phyloP scores from a whole-genome alignment of 2,329 filamentous ascomycete genomes.

The Diaporthe citrichinensis region DNA sequence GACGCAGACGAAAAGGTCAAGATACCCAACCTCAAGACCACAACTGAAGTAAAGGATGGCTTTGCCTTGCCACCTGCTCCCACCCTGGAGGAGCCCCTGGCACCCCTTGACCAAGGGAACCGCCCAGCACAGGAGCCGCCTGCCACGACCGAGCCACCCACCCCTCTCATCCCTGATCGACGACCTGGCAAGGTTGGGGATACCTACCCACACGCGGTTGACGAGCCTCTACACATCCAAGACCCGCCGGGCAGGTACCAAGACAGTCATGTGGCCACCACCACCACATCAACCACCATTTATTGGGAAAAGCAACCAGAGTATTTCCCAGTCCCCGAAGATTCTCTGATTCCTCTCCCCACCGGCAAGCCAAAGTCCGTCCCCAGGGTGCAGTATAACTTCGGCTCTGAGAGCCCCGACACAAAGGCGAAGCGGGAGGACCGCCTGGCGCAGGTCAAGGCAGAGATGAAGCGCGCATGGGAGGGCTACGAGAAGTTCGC shows the following conservation, averaged over 20 bases:
- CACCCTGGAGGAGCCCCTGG: slow-evolving; percentile 31
- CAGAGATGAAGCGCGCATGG: slow-evolving; percentile 85
- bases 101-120: slow-evolving; percentile 22
- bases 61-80: slow-evolving; percentile 47
- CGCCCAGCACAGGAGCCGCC: slow-evolving; percentile 47
- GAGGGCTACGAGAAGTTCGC: slow-evolving; percentile 83
- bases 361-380: slow-evolving; percentile 78
- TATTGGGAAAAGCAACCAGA: slow-evolving; percentile 84
- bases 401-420: slow-evolving; percentile 74
- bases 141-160: slow-evolving; percentile 45
- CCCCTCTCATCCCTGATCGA: slow-evolving; percentile 50
- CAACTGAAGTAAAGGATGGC: slow-evolving; percentile 46
- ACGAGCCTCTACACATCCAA: slow-evolving; percentile 44
- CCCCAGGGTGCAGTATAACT: slow-evolving; percentile 82
- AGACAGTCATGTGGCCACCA: slow-evolving; percentile 41
- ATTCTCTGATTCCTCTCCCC: slow-evolving; percentile 82
- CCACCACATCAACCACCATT: slow-evolving; percentile 52
- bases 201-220: slow-evolving; percentile 43
- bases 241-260: slow-evolving; percentile 45
- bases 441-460: slow-evolving; percentile 77
- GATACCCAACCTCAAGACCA: slow-evolving; percentile 49
- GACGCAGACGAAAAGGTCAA: slow-evolving; percentile 41
- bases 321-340: slow-evolving; percentile 80
- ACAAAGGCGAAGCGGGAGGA: slow-evolving; percentile 74
- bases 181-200: slow-evolving; percentile 45